Evolutionary conservation across 495 filamentous ascomycete genomes (phyloP).

Genomic region (Aspergillus homomorphus): DNA sequence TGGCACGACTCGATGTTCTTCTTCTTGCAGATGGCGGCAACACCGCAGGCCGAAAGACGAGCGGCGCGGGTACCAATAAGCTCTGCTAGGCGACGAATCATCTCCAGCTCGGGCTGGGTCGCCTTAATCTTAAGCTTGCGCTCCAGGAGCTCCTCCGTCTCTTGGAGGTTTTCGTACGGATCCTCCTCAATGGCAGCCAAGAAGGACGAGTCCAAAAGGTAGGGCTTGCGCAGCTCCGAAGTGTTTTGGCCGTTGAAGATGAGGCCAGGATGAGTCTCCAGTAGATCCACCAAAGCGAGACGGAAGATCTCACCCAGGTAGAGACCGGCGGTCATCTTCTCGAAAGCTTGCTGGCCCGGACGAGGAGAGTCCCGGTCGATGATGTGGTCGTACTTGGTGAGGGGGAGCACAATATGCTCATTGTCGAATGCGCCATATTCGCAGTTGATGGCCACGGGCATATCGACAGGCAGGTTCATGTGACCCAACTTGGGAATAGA

Average conservation of each 20-base stretch:
- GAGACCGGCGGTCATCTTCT: constrained; percentile 96
- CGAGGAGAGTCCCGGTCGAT: constrained; percentile 93
- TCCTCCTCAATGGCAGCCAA: constrained; percentile 95
- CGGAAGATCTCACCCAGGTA: constrained; percentile 97
- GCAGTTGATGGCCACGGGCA: constrained; percentile 97
- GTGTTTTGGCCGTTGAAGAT: constrained; percentile 86
- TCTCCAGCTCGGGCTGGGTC: constrained; percentile 73
- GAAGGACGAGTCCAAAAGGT: constrained; percentile 88
- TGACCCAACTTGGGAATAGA: constrained; percentile 92
- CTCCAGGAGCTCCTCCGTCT: constrained; percentile 77
- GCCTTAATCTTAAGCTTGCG: constrained; percentile 64
- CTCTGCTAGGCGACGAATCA: constrained; percentile 83
- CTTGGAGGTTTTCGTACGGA: constrained; percentile 87
- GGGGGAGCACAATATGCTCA: constrained; percentile 87
- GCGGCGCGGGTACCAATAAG: constrained; percentile 93
- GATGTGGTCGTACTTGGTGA: constrained; percentile 76
- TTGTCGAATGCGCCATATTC: constrained; percentile 99
- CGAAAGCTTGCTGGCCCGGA: constrained; percentile 92
- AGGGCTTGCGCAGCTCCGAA: constrained; percentile 71
- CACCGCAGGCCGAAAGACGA: constrained; percentile 87
- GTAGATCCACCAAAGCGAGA: constrained; percentile 78
- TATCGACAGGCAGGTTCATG: constrained; percentile 84
- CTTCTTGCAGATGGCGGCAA: constrained; percentile 94
- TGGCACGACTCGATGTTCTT: constrained; percentile 85
- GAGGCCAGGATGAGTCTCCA: constrained; percentile 69